Percentiles rank a stretch among this genome's conserved stretches.
These are phyloP conservation scores for Saccharomyces hybrid DNA, from an alignment of 1,139 yeast species.

Conservation along the genomic window DNA sequence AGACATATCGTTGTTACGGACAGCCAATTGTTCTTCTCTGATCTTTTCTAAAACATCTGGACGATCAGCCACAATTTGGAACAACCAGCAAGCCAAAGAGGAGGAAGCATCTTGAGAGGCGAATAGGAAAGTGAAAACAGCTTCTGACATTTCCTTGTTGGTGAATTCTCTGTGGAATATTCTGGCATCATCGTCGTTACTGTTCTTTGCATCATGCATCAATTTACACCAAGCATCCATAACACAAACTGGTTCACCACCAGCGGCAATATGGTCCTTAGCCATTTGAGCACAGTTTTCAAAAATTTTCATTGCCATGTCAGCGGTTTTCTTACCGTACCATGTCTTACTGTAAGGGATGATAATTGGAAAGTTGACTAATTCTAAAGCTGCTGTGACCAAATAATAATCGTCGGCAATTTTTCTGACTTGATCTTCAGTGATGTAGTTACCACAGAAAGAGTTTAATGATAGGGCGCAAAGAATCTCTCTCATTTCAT, in stretches of 20 bases:
- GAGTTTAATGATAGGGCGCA: slow-evolving; percentile 90
- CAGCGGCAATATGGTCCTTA: slow-evolving; percentile 66
- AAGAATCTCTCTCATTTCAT: slow-evolving; percentile 88
- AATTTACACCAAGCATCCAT: slow-evolving; percentile 91
- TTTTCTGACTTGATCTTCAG: slow-evolving; percentile 76
- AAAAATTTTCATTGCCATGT: slow-evolving; percentile 85
- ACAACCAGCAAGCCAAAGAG: slow-evolving; percentile 96
- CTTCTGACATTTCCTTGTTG: slow-evolving; percentile 89
- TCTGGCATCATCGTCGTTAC: slow-evolving; percentile 40
- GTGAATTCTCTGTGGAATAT: slow-evolving; percentile 73
- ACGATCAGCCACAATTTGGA: slow-evolving; percentile 90
- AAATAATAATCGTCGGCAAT: slow-evolving; percentile 87
- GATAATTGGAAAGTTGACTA: slow-evolving; percentile 94
- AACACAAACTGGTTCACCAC: slow-evolving; percentile 76
- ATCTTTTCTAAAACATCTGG: slow-evolving; percentile 81
- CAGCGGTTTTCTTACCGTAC: slow-evolving; percentile 93
- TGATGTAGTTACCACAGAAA: slow-evolving; percentile 91
- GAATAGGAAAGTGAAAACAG: slow-evolving; percentile 88
- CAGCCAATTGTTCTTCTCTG: slow-evolving; percentile 82
- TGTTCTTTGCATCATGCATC: slow-evolving; percentile 69
- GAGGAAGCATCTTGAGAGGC: slow-evolving; percentile 98
- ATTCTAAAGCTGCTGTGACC: slow-evolving; percentile 90
- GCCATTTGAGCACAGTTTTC: slow-evolving; percentile 83
- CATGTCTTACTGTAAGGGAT: slow-evolving; percentile 94
- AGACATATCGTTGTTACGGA: slow-evolving; percentile 68